Evolutionary conservation across 345 rosid genomes (phyloP), one percentile per base, ranked within the genome.

Genomic region (Theobroma cacao): DNA sequence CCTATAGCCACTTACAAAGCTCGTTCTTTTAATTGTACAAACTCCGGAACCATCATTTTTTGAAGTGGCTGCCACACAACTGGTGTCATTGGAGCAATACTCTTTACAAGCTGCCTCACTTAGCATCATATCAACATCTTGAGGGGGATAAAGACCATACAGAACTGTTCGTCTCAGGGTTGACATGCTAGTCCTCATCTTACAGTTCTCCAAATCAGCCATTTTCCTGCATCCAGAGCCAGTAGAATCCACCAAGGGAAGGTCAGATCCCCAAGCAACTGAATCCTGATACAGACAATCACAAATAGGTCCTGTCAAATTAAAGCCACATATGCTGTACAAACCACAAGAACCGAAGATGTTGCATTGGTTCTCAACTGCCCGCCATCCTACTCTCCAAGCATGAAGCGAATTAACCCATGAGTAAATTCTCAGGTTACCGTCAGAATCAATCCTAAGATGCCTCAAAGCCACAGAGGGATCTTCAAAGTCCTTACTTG

Each of bases 381-480:
- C 88, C 81, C 82, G 85, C 87, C 85, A 85, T 13, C 80, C 80
- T 65, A 85, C 78, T 40, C 76, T 85, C 88, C 85, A 80, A 41
- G 45, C 76, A 56, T 53, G 68, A 12, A 52, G 76, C 47, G 17
- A 63, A 47, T 33, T 60, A 62, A 80, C 62, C 87, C 87, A 85
- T 0, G 83, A 80, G 76, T 82, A 82, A 10, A 85, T 85, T 65
- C 85, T 85, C 78, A 85, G 68, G 70, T 85, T 85, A 60, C 88
- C 85, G 72, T 85, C 88, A 50, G 84, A 77, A 66, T 82, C 85
- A 79, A 82, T 82, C 77, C 77, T 82, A 31, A 82, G 81, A 78
- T 78, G 85, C 80, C 85, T 85, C 75, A 85, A 67, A 62, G 40
- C 24, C 60, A 60, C 66, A 75, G 74, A 78, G 33, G 77, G 20